These are phyloP conservation scores for Lumnitzera littorea DNA, from an alignment of 345 rosid genomes.

Conservation along the genomic window DNA sequence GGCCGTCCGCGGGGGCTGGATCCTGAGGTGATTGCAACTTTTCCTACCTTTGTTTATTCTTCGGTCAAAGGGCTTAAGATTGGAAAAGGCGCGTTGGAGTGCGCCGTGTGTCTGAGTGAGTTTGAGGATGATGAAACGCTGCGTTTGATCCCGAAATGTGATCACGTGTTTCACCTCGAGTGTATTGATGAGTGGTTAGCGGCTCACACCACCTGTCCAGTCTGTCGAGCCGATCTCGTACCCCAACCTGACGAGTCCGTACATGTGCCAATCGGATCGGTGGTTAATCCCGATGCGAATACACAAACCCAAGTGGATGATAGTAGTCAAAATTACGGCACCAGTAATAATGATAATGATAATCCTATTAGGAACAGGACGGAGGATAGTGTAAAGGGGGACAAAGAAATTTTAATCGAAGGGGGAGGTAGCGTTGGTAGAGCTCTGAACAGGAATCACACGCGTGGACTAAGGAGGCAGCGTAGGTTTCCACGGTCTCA, in stretches of 20 bases:
- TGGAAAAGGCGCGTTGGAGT: slow-evolving; percentile 68
- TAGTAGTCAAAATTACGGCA: no score
- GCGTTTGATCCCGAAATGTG: slow-evolving; percentile 85
- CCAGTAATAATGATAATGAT: no score
- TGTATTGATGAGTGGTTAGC: slow-evolving; percentile 81
- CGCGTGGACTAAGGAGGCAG: slow-evolving; percentile 32
- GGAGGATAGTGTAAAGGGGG: no score
- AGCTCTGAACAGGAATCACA: slow-evolving; percentile 28
- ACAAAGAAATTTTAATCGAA: no score
- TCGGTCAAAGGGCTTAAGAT: slow-evolving; percentile 69
- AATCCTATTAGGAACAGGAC: no score
- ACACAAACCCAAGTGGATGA: no score
- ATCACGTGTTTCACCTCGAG: slow-evolving; percentile 87
- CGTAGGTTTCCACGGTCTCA: slow-evolving; percentile 37
- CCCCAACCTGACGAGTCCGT: slow-evolving; percentile 26
- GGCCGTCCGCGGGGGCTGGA: slow-evolving; percentile 46
- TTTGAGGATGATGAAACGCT: slow-evolving; percentile 82
- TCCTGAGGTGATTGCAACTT: slow-evolving; percentile 36
- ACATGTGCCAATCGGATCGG: background rate
- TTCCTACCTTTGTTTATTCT: slow-evolving; percentile 69
- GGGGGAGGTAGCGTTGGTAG: background rate
- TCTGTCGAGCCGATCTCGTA: slow-evolving; percentile 76
- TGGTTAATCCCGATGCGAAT: no score
- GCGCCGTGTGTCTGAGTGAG: slow-evolving; percentile 78
- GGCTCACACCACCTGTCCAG: slow-evolving; percentile 89